A percentile compares a stretch with the other conserved stretches of the same genome.
Evolutionary conservation across 192 early-diverging fungal species (phyloP).

Genomic region (Physocladia obscura): DNA sequence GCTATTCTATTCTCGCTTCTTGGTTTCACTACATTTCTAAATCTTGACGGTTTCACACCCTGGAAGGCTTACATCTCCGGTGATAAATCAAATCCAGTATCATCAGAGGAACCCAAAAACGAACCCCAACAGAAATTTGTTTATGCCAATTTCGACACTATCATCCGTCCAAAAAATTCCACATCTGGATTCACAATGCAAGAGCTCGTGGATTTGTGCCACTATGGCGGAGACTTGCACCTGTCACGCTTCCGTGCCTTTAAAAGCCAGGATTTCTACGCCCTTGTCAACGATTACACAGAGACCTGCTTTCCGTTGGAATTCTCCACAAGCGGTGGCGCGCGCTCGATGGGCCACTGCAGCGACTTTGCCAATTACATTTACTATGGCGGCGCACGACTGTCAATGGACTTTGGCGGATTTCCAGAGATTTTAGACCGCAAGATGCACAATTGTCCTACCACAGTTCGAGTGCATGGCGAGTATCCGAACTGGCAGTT

Average conservation of each 20-base stretch:
- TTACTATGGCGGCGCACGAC: not conserved
- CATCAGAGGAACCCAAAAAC: too few species aligned
- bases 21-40: too few species aligned
- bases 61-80: too few species aligned
- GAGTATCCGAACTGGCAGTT: too few species aligned
- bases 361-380: not conserved
- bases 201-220: not conserved
- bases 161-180: not conserved
- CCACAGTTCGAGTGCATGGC: too few species aligned
- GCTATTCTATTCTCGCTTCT: too few species aligned
- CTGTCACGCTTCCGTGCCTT: not conserved
- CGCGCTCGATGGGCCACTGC: not conserved
- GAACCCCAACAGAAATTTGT: too few species aligned
- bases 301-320: constrained; percentile 15
- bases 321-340: not conserved
- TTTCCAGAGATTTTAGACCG: too few species aligned
- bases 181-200: not conserved
- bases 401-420: not conserved
- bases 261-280: not conserved
- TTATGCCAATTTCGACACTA: too few species aligned
- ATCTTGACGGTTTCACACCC: too few species aligned
- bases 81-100: too few species aligned
- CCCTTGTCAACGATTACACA: not conserved
- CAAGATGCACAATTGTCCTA: too few species aligned
- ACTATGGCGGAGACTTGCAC: not conserved